Percentiles rank a stretch among this genome's conserved stretches.
Conservation (phyloP, 352 stramenopile genomes). For the Pythium plurisporium region DNA sequence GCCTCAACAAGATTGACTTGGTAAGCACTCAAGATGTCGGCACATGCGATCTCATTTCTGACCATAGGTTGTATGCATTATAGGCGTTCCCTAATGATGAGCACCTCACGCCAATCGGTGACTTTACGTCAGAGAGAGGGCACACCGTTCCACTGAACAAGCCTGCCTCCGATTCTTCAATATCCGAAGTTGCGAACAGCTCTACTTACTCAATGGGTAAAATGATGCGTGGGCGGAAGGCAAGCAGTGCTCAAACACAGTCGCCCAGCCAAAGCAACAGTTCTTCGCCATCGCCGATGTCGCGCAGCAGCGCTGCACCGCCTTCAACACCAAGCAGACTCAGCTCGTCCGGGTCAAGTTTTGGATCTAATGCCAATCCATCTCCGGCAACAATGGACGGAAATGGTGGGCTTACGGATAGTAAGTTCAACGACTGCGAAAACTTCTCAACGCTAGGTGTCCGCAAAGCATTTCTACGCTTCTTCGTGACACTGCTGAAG, state of each 20-base stretch:
- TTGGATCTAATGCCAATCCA: constrained; percentile 12
- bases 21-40: constrained; percentile 19
- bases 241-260: constrained; percentile 37
- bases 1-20: constrained; percentile 66
- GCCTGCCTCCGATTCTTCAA: constrained; percentile 48
- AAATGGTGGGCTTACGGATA: constrained; percentile 49
- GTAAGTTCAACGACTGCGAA: constrained; percentile 60
- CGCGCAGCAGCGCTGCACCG: constrained; percentile 11
- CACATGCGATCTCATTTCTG: neutral
- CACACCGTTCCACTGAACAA: constrained; percentile 66
- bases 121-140: constrained; percentile 60
- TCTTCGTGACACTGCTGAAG: constrained; percentile 79
- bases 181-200: constrained; percentile 39
- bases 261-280: constrained; percentile 18
- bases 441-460: constrained; percentile 61
- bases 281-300: constrained; percentile 22
- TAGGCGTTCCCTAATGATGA: constrained; percentile 81
- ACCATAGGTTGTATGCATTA: neutral
- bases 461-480: constrained; percentile 74
- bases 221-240: constrained; percentile 51
- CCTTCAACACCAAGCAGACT: constrained; percentile 24
- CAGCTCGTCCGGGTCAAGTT: constrained; percentile 26
- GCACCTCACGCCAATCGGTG: constrained; percentile 71
- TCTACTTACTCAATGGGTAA: constrained; percentile 69
- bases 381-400: constrained; percentile 24